Base-by-base conservation (phyloP, 192 early-diverging fungal species). In the Funneliformis geosporum region DNA sequence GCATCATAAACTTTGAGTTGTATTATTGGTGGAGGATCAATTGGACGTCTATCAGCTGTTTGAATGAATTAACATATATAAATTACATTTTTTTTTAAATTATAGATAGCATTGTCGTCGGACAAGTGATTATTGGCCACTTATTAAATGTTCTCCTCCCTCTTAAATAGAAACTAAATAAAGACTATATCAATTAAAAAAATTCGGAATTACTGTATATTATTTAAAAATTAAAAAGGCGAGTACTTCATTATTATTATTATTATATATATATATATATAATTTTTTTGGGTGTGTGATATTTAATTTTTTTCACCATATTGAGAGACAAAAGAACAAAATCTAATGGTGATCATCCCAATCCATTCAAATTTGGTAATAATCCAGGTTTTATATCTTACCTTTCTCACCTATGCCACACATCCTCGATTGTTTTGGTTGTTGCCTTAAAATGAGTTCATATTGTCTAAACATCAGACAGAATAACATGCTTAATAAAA, bases 401-500 rank as follows among this genome's bases (percentile, higher is more conserved):
- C 94, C 95, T 90, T 97, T 97, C 82, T 95, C 96, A 78, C 94
- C 94, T 82, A 95, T 94, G 75, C 96, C 94, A 82, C 96, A 97
- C 89, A 96, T 93, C 77, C 96, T 89, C 23, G 94, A 94, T 86
- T 94, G 95, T 82, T 93, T 91, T 44, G 96, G 96, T 86, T 96
- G 91, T 82, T 97, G 96, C 11, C 92, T 86, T 25, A 96, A 86
- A 70, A 92, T 88, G 39, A 95, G 86, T 33, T 82, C 82, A 83
- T 90, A 91, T 67, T 86, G 84, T 2, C 84, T 86, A 70, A n/a
- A 47, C 12, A 59, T 27, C 21, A 33, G 33, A 59, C 9, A 47
- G 10, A 18, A 8, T 10, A 61, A 44, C 12, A 18, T 23, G 25
- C 16, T 14, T 5, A 28, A 61, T 77, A 61, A 28, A 38, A 40